Conservation (phyloP, 2,329 filamentous ascomycete species). For the Hymenoscyphus fraxineus region DNA sequence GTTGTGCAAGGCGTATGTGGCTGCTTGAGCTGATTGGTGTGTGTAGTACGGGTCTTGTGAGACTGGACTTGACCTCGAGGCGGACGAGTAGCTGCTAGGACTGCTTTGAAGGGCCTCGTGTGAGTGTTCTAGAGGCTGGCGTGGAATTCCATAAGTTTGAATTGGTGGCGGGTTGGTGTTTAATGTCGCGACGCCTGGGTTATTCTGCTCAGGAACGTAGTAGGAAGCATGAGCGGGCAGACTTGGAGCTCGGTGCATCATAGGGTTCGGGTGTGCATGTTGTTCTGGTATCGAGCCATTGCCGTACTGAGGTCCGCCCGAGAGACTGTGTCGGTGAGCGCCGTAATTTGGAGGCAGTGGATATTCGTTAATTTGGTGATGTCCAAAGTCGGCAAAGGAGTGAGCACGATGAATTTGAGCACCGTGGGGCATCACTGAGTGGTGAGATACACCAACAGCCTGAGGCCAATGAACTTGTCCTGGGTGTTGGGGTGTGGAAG, state of each 20-base stretch:
- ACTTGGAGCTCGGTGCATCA: constrained; percentile 34
- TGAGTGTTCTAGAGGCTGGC: constrained; percentile 40
- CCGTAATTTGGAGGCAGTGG: constrained; percentile 37
- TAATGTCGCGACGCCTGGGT: constrained; percentile 60
- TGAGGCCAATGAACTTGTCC: constrained; percentile 49
- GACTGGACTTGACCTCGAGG: constrained; percentile 50
- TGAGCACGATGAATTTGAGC: constrained; percentile 45
- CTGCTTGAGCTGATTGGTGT: constrained; percentile 47
- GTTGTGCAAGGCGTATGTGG: constrained; percentile 47
- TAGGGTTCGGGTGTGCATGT: constrained; percentile 37
- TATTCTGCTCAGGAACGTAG: constrained; percentile 59
- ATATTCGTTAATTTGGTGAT: constrained; percentile 41
- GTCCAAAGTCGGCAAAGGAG: constrained; percentile 52
- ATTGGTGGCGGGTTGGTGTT: constrained; percentile 49
- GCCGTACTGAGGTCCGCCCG: constrained; percentile 43
- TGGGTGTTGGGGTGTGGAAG: constrained; percentile 53
- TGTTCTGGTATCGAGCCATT: constrained; percentile 42
- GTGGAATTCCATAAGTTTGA: constrained; percentile 43
- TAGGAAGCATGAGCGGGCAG: constrained; percentile 33
- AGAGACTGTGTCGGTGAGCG: constrained; percentile 46
- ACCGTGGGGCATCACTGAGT: constrained; percentile 31
- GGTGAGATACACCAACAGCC: constrained; percentile 39
- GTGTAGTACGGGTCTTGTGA: constrained; percentile 55
- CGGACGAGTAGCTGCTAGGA: constrained; percentile 54
- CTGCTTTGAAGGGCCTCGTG: constrained; percentile 53